A percentile compares a stretch with the other conserved stretches of the same genome.
Conservation (phyloP, 495 filamentous ascomycete species). For the Aspergillus ellipticus region DNA sequence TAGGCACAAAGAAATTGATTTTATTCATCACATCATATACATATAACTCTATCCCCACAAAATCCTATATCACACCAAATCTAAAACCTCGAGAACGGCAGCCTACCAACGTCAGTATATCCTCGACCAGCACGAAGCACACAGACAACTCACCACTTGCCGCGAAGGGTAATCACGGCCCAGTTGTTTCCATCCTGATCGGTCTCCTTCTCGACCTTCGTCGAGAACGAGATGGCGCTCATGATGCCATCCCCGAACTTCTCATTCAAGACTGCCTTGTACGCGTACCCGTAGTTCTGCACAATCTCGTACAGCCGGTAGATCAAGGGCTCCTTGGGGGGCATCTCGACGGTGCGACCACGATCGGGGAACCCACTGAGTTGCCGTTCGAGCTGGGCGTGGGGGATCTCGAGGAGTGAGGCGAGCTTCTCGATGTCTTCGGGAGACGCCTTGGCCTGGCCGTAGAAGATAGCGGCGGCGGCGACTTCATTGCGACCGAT, state of each 20-base stretch:
- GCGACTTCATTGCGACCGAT: constrained; percentile 87
- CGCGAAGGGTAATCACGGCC: constrained; percentile 87
- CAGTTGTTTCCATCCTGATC: constrained; percentile 77
- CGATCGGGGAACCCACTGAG: constrained; percentile 76
- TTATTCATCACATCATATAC: neutral
- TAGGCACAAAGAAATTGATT: no score
- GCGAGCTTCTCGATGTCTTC: constrained; percentile 77
- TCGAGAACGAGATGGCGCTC: constrained; percentile 92
- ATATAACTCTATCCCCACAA: neutral
- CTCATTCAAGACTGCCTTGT: constrained; percentile 95
- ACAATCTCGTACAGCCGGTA: constrained; percentile 95
- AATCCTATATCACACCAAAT: no score
- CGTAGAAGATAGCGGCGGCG: constrained; percentile 91
- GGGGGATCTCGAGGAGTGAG: constrained; percentile 58
- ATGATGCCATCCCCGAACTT: constrained; percentile 99
- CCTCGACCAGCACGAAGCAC: neutral
- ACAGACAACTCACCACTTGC: constrained; percentile 71
- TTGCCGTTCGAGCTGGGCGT: constrained; percentile 54
- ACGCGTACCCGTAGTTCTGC: constrained; percentile 96
- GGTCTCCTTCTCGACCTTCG: constrained; percentile 93
- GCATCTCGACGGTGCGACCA: constrained; percentile 84
- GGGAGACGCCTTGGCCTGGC: constrained; percentile 74
- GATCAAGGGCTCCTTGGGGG: constrained; percentile 87
- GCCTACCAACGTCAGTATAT: constrained; percentile 3
- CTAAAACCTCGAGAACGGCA: constrained; percentile 10